Base-by-base conservation (phyloP, 192 early-diverging fungal genomes). In the Coemansia sp. region DNA sequence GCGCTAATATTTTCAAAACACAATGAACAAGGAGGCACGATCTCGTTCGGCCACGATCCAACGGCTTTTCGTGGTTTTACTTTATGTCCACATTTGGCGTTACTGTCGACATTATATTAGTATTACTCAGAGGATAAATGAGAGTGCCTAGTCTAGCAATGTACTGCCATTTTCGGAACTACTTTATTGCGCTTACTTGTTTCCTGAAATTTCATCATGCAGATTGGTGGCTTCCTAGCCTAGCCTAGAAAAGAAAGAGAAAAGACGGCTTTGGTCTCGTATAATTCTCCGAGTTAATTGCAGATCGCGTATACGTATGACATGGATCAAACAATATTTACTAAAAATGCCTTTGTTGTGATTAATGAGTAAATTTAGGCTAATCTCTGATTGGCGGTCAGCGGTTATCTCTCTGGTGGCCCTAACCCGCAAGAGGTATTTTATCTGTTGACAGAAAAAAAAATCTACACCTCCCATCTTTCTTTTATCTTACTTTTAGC, bases 151-250 rank as follows among this genome's bases (percentile, higher is more conserved):
- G 57, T 7, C n/a, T 59, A 36, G 26, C 38, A 36, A 38, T 6
- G 35, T 59, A 59, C 57, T 59, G 41, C 18, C n/a, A 21, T 35
- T 57, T 57, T 30, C 46, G 10, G 36, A 43, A 41, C 20, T 34
- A 18, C 11, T 65, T 26, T 65, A 57, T 56, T 57, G 20, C 18
- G 18, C 34, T 24, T 57, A 56, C 39, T 39, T 66, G 35, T 45
- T 16, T 26, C 1, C 49, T 52, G 21, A 55, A n/a, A 52, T 52
- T 52, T 33, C 35, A 52, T 26, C 30, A 23, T 41, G 34, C 34
- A 58, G 34, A 58, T 58, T 58, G 35, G 56, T 58, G 56, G 56
- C 56, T 58, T 58, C 16, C 24, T 24, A n/a, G n/a, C n/a, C n/a
- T n/a, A n/a, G n/a, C n/a, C n/a, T n/a, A n/a, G n/a, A n/a, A n/a